Conservation (phyloP, 108 stramenopile species). For the Nitzschia sp. region DNA sequence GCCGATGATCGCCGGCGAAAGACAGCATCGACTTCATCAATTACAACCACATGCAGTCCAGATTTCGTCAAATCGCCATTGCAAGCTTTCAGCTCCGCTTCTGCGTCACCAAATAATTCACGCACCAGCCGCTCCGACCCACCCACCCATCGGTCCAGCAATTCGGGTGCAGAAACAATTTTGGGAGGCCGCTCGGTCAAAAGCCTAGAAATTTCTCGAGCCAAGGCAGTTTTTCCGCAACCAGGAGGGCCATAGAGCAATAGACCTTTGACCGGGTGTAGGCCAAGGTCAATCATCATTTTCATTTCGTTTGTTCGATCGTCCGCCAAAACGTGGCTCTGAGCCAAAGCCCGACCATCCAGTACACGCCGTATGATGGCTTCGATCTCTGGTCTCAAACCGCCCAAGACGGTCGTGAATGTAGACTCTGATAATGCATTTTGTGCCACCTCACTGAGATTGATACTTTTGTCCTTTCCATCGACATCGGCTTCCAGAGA, state of each 20-base stretch:
- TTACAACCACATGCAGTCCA: conserved; percentile 94
- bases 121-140: conserved; percentile 90
- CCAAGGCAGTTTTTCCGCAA: conserved; percentile 91
- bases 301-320: conserved; percentile 66
- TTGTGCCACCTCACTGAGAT: neutral
- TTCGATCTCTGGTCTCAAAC: conserved; percentile 67
- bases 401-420: conserved; percentile 62
- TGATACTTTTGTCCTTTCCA: too few species aligned
- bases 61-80: conserved; percentile 70
- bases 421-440: conserved; percentile 38
- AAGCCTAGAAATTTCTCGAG: conserved; percentile 89
- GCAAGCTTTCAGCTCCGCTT: conserved; percentile 77
- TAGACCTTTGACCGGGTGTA: conserved; percentile 82
- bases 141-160: conserved; percentile 97
- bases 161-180: conserved; percentile 93
- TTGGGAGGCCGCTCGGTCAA: conserved; percentile 87
- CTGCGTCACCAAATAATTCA: conserved; percentile 93
- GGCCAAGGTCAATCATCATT: conserved; percentile 81
- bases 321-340: neutral
- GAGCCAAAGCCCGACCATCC: conserved; percentile 48
- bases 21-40: conserved; percentile 98
- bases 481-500: neutral
- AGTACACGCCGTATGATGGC: conserved; percentile 74
- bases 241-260: conserved; percentile 86
- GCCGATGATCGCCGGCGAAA: conserved; percentile 73